Base-by-base conservation (phyloP, 805 yeast genomes). In the Cyberlindnera maritima region DNA sequence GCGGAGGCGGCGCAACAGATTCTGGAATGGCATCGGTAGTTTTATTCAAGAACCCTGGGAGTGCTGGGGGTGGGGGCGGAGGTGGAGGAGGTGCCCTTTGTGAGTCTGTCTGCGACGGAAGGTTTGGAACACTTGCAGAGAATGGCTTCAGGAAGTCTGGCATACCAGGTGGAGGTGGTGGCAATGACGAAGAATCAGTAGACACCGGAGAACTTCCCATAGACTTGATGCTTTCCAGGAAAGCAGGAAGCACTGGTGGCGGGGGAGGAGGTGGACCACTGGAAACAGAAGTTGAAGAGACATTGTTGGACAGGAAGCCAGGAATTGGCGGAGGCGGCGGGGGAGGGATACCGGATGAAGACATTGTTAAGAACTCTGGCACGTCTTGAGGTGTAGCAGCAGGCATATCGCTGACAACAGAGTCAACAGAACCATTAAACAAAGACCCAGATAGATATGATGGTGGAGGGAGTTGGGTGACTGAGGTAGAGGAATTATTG, bases 321-420 rank as follows among this genome's bases (percentile, higher is more conserved):
- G 25, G 25, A 5, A 21, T 21, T 21, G 25, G 8, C 9, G 25
- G 25, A 21, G 25, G 25, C 9, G 25, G 31, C 13, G n/a, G 31
- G 31, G 31, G 13, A 28, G n/a, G n/a, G 31, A 28, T 6, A 28
- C n/a, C n/a, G 14, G 31, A 19, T 34, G 23, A 19, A 17, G 25
- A 13, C 23, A 3, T 7, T 21, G 23, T 11, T 12, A 23, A 33
- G 26, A 45, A 44, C 2, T 41, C 44, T 10, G 69, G 65, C 33
- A 64, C 60, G 8, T 68, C 66, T 8, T 74, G 71, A 10, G 68
- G 67, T 8, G 74, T 70, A 3, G 71, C 46, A 18, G 29, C 20
- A 32, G 4, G 32, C 8, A 25, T 25, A 25, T 11, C 28, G 11
- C 31, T 28, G 13, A 11, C 13, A 28, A 28, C 13, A 28, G 31